A percentile compares a stretch with the other conserved stretches of the same genome.
phyloP scores from a whole-genome alignment of 176 grass and related monocot genomes.

The Carex littledalei region DNA sequence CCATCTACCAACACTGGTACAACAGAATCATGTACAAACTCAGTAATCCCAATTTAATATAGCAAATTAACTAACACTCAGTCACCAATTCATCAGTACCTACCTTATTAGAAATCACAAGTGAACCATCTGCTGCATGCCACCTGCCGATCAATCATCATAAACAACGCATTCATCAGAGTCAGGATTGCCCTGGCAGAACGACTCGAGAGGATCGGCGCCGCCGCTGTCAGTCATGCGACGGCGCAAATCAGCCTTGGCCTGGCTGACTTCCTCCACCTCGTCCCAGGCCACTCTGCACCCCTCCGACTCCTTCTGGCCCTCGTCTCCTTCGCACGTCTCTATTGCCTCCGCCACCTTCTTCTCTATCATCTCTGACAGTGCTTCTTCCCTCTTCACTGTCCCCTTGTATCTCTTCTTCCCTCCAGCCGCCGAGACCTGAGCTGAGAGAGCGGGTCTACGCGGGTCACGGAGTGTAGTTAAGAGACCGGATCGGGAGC shows the following conservation, averaged over 20 bases:
- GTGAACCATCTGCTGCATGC: background rate
- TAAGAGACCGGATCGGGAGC: background rate
- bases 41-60: too few species aligned
- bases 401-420: conserved; percentile 65
- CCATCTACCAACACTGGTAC: background rate
- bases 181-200: conserved; percentile 49
- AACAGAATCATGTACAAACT: background rate
- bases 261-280: conserved; percentile 77
- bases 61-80: background rate
- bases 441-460: background rate
- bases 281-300: conserved; percentile 79
- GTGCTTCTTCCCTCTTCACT: conserved; percentile 42
- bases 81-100: background rate
- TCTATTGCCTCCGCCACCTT: conserved; percentile 74
- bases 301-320: background rate
- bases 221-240: conserved; percentile 32
- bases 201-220: conserved; percentile 57
- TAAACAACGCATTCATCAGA: conserved; percentile 51
- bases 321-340: conserved; percentile 34
- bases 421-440: conserved; percentile 12
- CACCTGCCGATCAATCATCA: conserved; percentile 28
- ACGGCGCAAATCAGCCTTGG: conserved; percentile 54
- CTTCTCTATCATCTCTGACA: conserved; percentile 64
- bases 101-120: background rate
- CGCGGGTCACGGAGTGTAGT: background rate